These are phyloP conservation scores for Chalciporus piperatus DNA, from an alignment of 768 basidiomycete genomes.

Conservation along the genomic window DNA sequence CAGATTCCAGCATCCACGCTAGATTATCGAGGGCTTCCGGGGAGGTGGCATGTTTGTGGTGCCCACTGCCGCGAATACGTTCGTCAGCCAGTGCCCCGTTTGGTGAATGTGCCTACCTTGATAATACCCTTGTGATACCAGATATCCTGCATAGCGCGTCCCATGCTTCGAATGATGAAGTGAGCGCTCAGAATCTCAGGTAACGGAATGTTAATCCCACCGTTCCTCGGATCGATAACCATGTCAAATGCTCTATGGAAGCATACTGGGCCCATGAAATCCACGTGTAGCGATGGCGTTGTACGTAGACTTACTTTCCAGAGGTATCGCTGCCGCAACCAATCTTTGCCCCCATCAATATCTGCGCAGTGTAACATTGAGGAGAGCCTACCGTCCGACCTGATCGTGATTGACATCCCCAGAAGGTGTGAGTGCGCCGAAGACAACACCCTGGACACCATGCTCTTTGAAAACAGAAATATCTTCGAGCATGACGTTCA, in stretches of 20 bases:
- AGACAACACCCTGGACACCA: conserved; percentile 62
- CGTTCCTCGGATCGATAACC: conserved; percentile 52
- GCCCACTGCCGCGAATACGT: conserved; percentile 45
- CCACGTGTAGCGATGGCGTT: background rate
- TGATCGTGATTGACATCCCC: conserved; percentile 57
- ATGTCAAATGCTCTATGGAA: conserved; percentile 83
- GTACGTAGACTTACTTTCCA: conserved; percentile 49
- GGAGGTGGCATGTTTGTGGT: conserved; percentile 38
- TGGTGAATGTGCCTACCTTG: conserved; percentile 51
- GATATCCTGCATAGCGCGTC: conserved; percentile 51
- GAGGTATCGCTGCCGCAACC: conserved; percentile 52
- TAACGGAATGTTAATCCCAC: conserved; percentile 29
- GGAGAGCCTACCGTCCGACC: conserved; percentile 43
- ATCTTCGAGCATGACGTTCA: conserved; percentile 75
- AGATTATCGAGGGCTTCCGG: conserved; percentile 41
- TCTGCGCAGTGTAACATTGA: background rate
- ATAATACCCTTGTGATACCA: conserved; percentile 73
- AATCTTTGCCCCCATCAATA: conserved; percentile 38
- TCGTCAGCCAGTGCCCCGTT: background rate
- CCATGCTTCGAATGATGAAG: conserved; percentile 20
- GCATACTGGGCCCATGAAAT: conserved; percentile 47
- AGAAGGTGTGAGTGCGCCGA: conserved; percentile 57
- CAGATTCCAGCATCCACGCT: conserved; percentile 37
- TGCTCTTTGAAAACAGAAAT: conserved; percentile 56
- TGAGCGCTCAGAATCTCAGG: background rate